A percentile compares a stretch with the other conserved stretches of the same genome.
These are phyloP conservation scores for Dalbergia oliveri DNA, from an alignment of 306 rosid genomes.

Conservation along the genomic window DNA sequence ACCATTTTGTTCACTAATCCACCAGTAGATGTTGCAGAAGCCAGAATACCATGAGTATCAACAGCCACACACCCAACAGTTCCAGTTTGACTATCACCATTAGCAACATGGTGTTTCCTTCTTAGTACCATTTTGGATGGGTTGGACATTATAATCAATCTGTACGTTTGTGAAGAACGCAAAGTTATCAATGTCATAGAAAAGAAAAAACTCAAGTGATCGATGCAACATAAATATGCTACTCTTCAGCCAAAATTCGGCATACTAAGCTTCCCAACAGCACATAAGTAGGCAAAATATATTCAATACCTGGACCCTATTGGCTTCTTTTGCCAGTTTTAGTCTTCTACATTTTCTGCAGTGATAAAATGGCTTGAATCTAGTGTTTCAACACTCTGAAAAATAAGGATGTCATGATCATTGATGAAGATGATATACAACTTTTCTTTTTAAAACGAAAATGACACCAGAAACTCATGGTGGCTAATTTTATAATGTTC, in stretches of 20 bases:
- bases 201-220: background rate
- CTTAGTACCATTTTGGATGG: constrained; percentile 55
- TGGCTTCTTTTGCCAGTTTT: constrained; percentile 80
- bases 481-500: background rate
- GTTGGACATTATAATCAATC: constrained; percentile 79
- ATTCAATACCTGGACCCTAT: constrained; percentile 72
- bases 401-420: constrained; percentile 21
- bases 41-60: constrained; percentile 73
- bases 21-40: constrained; percentile 93
- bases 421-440: constrained; percentile 12
- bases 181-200: constrained; percentile 16
- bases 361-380: constrained; percentile 79
- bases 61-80: constrained; percentile 96
- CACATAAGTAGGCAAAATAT: constrained; percentile 7
- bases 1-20: constrained; percentile 91
- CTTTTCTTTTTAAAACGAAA: background rate
- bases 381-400: constrained; percentile 76
- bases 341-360: constrained; percentile 75
- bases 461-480: background rate
- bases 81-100: constrained; percentile 81
- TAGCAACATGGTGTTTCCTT: constrained; percentile 50
- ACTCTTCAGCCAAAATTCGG: background rate
- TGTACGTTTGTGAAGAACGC: constrained; percentile 44
- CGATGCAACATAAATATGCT: constrained; percentile 8
- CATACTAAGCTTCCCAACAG: background rate